Evolutionary conservation across 768 basidiomycete genomes (phyloP), one percentile per base, ranked within the genome.

Genomic region (Steccherinum ochraceum): DNA sequence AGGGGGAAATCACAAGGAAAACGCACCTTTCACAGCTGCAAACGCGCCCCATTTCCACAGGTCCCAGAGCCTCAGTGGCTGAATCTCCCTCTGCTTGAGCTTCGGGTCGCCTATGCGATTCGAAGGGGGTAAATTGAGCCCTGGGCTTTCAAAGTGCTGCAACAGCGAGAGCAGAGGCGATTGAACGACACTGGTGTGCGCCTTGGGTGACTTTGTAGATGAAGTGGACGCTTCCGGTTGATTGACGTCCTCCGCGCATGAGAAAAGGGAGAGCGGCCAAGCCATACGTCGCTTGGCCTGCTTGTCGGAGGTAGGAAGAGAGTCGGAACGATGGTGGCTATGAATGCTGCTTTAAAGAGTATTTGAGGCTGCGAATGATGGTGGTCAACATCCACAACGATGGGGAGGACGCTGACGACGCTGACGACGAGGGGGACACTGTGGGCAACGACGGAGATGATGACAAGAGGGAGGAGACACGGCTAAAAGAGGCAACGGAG

Each of bases 121-220:
- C 5, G 86, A 88, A 0, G 88, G 86, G 0, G 89, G 89, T 19
- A 52, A 52, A n/a, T 78, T 72, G 18, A 82, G 71, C 25, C 86
- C 86, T 11, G 86, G 83, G 16, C 72, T 80, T 48, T 81, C 79
- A 62, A 83, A 91, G 59, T 87, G 73, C 21, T 55, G 63, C 10
- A 76, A 58, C 21, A 74, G 57, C n/a, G 60, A 58, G 12, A 42
- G 47, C 1, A 58, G 47, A n/a, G 46, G 41, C 7, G 61, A 53
- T 18, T 43, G n/a, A 23, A 19, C 41, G 19, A 19, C 21, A 35
- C 16, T 35, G 30, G 30, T 3, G 43, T 25, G 21, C 54, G 41
- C 19, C 43, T 20, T 2, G 46, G 20, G 23, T 45, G 23, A 12
- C 40, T 20, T 48, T 45, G 24, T 43, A 46, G 24, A 50, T 47